A percentile compares a stretch with the other conserved stretches of the same genome.
These are phyloP conservation scores for Geotrichum cucujoidarum DNA, from an alignment of 1,139 yeast species.

Conservation along the genomic window DNA sequence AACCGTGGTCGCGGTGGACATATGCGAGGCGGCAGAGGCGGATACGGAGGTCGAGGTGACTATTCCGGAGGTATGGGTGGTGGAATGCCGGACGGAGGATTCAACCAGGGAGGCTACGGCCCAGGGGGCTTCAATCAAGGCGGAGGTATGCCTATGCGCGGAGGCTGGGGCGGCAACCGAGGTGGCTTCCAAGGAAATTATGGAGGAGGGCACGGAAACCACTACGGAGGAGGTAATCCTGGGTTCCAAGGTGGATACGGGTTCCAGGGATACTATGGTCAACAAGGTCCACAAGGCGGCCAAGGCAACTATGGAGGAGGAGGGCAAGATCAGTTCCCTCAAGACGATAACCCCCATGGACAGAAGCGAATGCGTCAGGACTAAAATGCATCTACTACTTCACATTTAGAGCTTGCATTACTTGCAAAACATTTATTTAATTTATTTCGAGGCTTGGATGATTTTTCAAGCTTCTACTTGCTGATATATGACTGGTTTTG, in stretches of 20 bases:
- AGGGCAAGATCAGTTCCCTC: slow-evolving; percentile 17
- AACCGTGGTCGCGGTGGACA: slow-evolving; percentile 16
- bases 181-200: neutral
- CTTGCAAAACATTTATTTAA: too few species aligned
- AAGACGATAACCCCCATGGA: slow-evolving; percentile 25
- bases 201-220: neutral
- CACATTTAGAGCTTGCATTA: neutral
- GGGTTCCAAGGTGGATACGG: neutral
- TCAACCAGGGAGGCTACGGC: neutral
- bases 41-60: neutral
- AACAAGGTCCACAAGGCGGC: slow-evolving; percentile 21
- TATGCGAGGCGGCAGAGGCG: slow-evolving; percentile 10
- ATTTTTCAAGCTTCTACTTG: too few species aligned
- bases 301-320: slow-evolving; percentile 15
- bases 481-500: too few species aligned
- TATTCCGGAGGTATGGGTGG: neutral
- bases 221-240: neutral
- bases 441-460: too few species aligned
- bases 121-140: neutral
- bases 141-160: neutral
- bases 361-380: slow-evolving; percentile 22
- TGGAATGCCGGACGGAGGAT: neutral
- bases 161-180: neutral
- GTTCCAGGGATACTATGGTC: slow-evolving; percentile 23
- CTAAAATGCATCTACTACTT: neutral